A percentile compares a stretch with the other conserved stretches of the same genome.
Conservation (phyloP, 768 basidiomycete species). For the Boletus rubropictus region DNA sequence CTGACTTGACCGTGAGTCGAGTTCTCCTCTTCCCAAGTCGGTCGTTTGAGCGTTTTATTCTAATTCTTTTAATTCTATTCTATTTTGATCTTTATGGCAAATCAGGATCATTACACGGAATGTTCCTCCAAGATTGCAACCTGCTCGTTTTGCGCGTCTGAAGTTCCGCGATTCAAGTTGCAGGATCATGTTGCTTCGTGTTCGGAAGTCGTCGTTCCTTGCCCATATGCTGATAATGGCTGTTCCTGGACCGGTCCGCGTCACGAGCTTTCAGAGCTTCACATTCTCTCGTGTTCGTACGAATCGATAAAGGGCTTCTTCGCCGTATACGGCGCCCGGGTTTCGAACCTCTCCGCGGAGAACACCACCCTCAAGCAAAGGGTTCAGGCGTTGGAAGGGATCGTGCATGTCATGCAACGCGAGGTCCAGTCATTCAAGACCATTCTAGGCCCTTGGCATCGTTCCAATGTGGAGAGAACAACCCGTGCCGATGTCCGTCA, state of each 20-base stretch:
- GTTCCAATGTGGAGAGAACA: conserved; percentile 30
- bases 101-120: conserved; percentile 35
- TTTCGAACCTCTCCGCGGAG: conserved; percentile 49
- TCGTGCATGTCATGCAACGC: conserved; percentile 43
- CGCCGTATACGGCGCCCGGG: conserved; percentile 34
- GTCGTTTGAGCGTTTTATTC: neutral
- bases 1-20: conserved; percentile 36
- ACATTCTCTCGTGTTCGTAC: conserved; percentile 47
- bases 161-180: conserved; percentile 32
- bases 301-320: conserved; percentile 60
- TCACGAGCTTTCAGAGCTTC: conserved; percentile 29
- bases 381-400: conserved; percentile 53
- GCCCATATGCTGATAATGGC: conserved; percentile 45
- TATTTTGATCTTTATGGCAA: conserved; percentile 3
- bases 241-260: conserved; percentile 51
- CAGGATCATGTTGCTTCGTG: conserved; percentile 37
- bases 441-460: conserved; percentile 65
- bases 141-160: conserved; percentile 39
- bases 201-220: conserved; percentile 34
- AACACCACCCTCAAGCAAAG: conserved; percentile 58
- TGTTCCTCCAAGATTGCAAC: conserved; percentile 34
- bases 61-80: neutral
- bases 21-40: neutral
- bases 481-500: conserved; percentile 11
- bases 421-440: conserved; percentile 53